Evolutionary conservation across 305 asterid genomes (phyloP).

Genomic region (Stenogyne calaminthoides): DNA sequence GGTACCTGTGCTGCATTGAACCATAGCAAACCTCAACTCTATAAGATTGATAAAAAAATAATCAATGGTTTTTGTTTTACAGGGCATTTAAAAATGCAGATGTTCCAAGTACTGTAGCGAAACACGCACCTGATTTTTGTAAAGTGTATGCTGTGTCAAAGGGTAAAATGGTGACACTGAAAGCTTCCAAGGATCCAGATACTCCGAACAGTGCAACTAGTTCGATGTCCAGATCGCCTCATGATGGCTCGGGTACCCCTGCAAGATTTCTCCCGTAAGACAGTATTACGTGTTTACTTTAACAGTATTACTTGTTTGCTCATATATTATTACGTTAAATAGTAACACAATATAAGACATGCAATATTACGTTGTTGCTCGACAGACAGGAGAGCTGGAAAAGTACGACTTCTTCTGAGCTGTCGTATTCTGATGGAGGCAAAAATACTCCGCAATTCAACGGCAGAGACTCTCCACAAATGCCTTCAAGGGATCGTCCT

Average conservation of each 20-base stretch:
- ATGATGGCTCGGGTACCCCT: conserved; percentile 4
- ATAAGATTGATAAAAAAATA: neutral
- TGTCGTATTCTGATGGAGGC: conserved; percentile 26
- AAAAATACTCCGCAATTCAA: conserved; percentile 26
- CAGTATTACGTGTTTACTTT: neutral
- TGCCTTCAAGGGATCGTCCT: conserved; percentile 14
- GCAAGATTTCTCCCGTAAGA: conserved; percentile 32
- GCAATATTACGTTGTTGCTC: neutral
- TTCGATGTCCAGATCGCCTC: conserved; percentile 11
- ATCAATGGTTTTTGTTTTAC: neutral
- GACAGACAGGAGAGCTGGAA: conserved; percentile 46
- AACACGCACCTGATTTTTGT: conserved; percentile 65
- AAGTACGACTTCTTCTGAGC: conserved; percentile 37
- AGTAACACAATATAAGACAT: neutral
- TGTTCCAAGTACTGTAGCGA: conserved; percentile 50
- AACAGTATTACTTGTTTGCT: neutral
- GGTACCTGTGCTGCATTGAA: conserved; percentile 43
- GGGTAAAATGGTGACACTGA: conserved; percentile 46
- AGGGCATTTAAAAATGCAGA: conserved; percentile 75
- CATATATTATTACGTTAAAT: neutral
- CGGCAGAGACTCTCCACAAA: conserved; percentile 25
- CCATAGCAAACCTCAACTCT: neutral
- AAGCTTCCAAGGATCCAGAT: conserved; percentile 34
- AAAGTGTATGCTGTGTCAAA: conserved; percentile 61
- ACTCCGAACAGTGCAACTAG: conserved; percentile 36